Conservation (phyloP, 345 rosid genomes). For the Brassica carinata region DNA sequence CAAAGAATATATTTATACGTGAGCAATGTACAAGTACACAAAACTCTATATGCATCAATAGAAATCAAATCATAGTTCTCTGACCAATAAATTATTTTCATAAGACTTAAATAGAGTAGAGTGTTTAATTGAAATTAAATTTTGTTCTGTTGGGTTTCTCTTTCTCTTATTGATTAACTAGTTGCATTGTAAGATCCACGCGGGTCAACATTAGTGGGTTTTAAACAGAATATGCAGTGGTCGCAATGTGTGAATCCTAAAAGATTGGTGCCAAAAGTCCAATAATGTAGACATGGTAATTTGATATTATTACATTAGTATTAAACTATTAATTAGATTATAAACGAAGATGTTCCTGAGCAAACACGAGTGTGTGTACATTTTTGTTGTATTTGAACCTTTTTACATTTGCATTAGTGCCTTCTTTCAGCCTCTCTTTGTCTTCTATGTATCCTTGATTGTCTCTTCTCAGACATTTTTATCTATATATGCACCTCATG, state of each 20-base stretch:
- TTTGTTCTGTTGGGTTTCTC: neutral
- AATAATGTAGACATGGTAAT: conserved; percentile 4
- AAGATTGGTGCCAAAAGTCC: conserved; percentile 23
- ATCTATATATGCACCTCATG: conserved; percentile 31
- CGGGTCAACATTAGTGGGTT: conserved; percentile 35
- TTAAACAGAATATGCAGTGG: conserved; percentile 6
- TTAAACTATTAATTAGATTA: neutral
- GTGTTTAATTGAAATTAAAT: neutral
- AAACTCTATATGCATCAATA: neutral
- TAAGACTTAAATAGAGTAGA: neutral
- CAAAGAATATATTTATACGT: neutral
- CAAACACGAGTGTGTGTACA: conserved; percentile 27
- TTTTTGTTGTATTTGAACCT: conserved; percentile 18
- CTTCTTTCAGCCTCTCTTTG: conserved; percentile 18
- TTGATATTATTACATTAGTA: neutral
- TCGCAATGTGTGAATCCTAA: conserved; percentile 24
- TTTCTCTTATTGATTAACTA: neutral
- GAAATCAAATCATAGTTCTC: neutral
- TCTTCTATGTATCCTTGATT: conserved; percentile 25
- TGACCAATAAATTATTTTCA: neutral
- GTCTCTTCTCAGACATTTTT: conserved; percentile 24
- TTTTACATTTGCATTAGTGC: conserved; percentile 13
- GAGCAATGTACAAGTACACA: neutral
- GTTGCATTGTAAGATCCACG: conserved; percentile 12
- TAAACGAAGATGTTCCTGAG: conserved; percentile 35